Evolutionary conservation across 805 yeast species (phyloP), one percentile per base, ranked within the genome.

Genomic region (Cyberlindnera veronae): DNA sequence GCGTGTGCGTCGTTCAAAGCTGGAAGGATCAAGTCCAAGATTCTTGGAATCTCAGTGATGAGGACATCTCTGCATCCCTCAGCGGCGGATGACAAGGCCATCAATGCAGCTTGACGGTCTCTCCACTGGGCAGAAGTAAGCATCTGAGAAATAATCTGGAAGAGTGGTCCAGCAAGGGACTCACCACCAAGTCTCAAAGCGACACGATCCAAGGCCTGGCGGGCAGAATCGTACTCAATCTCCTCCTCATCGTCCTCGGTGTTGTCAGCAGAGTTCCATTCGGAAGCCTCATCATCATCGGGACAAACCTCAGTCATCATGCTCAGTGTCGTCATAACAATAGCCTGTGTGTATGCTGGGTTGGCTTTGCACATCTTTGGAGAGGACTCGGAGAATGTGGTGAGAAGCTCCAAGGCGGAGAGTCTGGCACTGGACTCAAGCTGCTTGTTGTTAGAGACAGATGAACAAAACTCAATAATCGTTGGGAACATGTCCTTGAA

Each of bases 41-140:
- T 78, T 55, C 77, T 79, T 44, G 89, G 85, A 35, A 88, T 84
- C 59, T 89, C 96, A 23, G 76, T 68, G 34, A 86, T 83, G 64
- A 93, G 72, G 12, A 84, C 88, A 50, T 90, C 97, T 35, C 87
- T 74, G 65, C 98, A 91, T 37, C 99, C 99, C 68, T 93, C 99
- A 29, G 97, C 97, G 17, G 95, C 96, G 5, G 96, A 81, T 0
- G 97, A 89, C 20, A 93, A 68, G 0, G 97, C 97, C 98, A 93
- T 93, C 41, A 93, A 67, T 2, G 97, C 95, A 18, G 96, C 99
- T 61, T 90, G 96, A 47, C 96, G 82, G 61, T 89, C 95, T 61
- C 95, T 81, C 99, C 99, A 93, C 45, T 78, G 76, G 23, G 68
- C 59, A 2, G 95, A 81, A 40, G 68, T 68, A 16, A 87, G 64